Evolutionary conservation across 1,139 yeast genomes (phyloP).

Genomic region (Pichia sp.): DNA sequence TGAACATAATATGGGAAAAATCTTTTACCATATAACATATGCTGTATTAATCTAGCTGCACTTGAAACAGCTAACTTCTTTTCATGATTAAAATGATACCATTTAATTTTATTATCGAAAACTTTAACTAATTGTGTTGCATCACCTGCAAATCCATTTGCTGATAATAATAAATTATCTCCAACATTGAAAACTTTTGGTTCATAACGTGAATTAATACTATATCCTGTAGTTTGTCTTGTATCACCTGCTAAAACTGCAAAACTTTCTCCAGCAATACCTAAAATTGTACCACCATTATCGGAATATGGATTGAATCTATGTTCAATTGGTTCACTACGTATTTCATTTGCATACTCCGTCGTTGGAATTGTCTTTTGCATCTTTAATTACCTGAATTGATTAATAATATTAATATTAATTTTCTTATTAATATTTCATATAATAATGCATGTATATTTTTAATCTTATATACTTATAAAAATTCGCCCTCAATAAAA

Average conservation of each 20-base stretch:
- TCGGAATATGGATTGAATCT: slow-evolving; percentile 93
- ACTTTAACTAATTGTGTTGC: slow-evolving; percentile 78
- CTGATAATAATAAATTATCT: slow-evolving; percentile 79
- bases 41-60: slow-evolving; percentile 90
- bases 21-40: slow-evolving; percentile 82
- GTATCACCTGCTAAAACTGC: slow-evolving; percentile 98
- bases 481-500: too few species aligned
- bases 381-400: slow-evolving; percentile 4
- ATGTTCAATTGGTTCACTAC: slow-evolving; percentile 68
- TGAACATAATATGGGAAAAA: slow-evolving; percentile 96
- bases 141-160: slow-evolving; percentile 96
- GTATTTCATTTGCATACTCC: slow-evolving; percentile 29
- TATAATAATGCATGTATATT: too few species aligned
- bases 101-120: slow-evolving; percentile 71
- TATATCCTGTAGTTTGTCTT: slow-evolving; percentile 89
- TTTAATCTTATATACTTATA: too few species aligned
- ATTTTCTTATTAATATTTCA: too few species aligned
- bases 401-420: too few species aligned
- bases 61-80: slow-evolving; percentile 61
- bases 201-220: slow-evolving; percentile 87
- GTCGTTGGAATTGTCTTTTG: slow-evolving; percentile 27
- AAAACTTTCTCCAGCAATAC: slow-evolving; percentile 96
- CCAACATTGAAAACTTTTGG: slow-evolving; percentile 89
- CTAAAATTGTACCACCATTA: slow-evolving; percentile 95
- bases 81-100: slow-evolving; percentile 85